Base-by-base conservation (phyloP, 1,139 yeast species). In the Kluyveromyces sp. region DNA sequence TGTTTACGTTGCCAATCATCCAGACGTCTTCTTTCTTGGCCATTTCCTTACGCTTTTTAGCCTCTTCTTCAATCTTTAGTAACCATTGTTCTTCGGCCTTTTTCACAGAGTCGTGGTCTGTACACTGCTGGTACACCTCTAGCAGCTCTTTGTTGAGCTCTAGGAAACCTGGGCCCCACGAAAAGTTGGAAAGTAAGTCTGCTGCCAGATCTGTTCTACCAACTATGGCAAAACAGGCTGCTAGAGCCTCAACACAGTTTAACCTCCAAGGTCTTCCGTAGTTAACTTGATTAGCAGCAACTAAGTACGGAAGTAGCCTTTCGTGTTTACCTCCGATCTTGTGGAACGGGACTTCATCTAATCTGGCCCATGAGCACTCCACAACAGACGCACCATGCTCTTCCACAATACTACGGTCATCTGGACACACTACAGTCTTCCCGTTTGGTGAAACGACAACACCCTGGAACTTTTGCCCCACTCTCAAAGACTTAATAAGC, bases 361-460 rank as follows among this genome's bases (percentile, higher is more conserved):
- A 64, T 49, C 97, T 70, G 0, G 98, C 98, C 99, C 99, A 92
- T 1, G 96, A 88, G 65, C 97, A 92, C 61, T 92, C 99, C 1
- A 92, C 98, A 7, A 92, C 98, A 0, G 98, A 96, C 11, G 89
- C 94, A 29, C 99, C 99, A 42, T 71, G 65, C 36, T 72, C 71
- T 56, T 84, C 95, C 0, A 89, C 95, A 16, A 86, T 71, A 44
- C 78, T 86, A 34, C 67, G 60, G 63, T 92, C 99, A 52, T 85
- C 72, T 0, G 98, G 98, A 63, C 96, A 87, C 1, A 92, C 96
- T 1, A 88, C 94, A 3, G 78, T 75, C 56, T 80, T 83, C 11
- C 97, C 98, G 60, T 87, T 88, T 0, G 98, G 98, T 44, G 96
- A 80, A 2, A 92, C 95, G 6, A 92, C 89, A 1, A 94, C 66